Base-by-base conservation (phyloP, 1,139 yeast species). In the Hemisphaericaspora lyxosophila region DNA sequence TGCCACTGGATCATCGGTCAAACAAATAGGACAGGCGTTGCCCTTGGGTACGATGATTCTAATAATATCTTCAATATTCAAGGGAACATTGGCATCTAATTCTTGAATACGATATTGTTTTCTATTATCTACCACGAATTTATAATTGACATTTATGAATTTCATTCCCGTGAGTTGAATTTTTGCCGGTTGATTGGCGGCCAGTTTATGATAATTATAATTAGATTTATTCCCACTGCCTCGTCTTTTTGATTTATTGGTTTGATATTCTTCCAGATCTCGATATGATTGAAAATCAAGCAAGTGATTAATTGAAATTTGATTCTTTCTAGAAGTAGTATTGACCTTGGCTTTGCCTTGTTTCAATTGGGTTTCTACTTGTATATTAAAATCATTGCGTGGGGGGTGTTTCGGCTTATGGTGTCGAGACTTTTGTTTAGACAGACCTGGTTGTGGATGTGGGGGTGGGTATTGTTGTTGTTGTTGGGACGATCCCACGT, bases 11-110 rank as follows among this genome's bases (percentile, higher is more conserved):
- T 81, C 83, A 39, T 86, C 95, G 23, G 84, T 75, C 13, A 92
- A 68, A 57, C 99, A 94, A 26, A 94, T 92, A 1, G 98, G 97
- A 57, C 99, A 94, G 37, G 82, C 78, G 39, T 82, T 78, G 11
- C 89, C 86, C 46, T 73, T 77, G 9, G 94, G 85, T 0, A 80
- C 83, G 15, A 88, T 59, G 4, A 92, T 87, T 38, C 96, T 70
- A 27, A 84, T 63, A 4, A 92, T 82, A 33, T 77, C 71, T 3
- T 70, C 68, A 47, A 77, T 71, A 7, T 83, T 78, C 3, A 92
- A 68, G 0, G 88, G 84, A 5, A 80, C 62, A 54, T 89, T 92
- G 1, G 97, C 94, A 55, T 88, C 90, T 26, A 74, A 47, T 36
- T 71, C 63, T 51, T 85, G 88, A 3, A 75, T 64, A 27, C 62